Conservation (phyloP, 257 asterid genomes). For the Striga asiatica region DNA sequence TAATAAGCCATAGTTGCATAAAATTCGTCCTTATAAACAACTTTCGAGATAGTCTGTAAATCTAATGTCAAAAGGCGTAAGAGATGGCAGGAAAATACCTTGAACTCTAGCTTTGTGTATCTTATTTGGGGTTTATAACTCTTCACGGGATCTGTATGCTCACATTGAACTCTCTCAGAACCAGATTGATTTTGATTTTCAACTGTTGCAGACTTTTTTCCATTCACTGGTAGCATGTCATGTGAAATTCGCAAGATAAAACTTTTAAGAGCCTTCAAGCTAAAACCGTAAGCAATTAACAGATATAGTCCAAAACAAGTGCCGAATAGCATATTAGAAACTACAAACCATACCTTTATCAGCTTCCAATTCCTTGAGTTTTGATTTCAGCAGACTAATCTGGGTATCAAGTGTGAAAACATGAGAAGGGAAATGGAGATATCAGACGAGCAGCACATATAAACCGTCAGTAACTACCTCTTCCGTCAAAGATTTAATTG, state of each 20-base stretch:
- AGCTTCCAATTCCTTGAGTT: constrained; percentile 44
- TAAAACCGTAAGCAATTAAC: constrained; percentile 14
- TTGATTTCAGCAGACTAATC: constrained; percentile 56
- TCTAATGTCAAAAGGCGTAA: constrained; percentile 8
- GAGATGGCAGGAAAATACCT: constrained; percentile 36
- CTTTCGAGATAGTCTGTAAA: constrained; percentile 1
- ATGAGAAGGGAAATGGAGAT: constrained; percentile 19
- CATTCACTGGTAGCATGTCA: constrained; percentile 27
- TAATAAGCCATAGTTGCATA: not conserved
- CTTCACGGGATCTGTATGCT: constrained; percentile 33
- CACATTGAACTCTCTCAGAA: constrained; percentile 26
- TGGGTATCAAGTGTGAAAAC: constrained; percentile 23
- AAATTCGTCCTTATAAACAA: not conserved
- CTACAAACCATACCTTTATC: constrained; percentile 34
- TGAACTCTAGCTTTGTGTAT: constrained; percentile 75
- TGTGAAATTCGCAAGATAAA: constrained; percentile 11
- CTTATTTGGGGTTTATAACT: constrained; percentile 67
- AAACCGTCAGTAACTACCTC: constrained; percentile 29
- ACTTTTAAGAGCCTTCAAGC: not conserved
- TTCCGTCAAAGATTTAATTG: constrained; percentile 39
- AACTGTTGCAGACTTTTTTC: constrained; percentile 18
- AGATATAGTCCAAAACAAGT: constrained; percentile 10
- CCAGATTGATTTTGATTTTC: constrained; percentile 27
- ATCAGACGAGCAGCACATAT: constrained; percentile 9
- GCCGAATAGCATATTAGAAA: constrained; percentile 4